These are phyloP conservation scores for Pseudogymnoascus sp. DNA, from an alignment of 2,329 filamentous ascomycete genomes.

Conservation along the genomic window DNA sequence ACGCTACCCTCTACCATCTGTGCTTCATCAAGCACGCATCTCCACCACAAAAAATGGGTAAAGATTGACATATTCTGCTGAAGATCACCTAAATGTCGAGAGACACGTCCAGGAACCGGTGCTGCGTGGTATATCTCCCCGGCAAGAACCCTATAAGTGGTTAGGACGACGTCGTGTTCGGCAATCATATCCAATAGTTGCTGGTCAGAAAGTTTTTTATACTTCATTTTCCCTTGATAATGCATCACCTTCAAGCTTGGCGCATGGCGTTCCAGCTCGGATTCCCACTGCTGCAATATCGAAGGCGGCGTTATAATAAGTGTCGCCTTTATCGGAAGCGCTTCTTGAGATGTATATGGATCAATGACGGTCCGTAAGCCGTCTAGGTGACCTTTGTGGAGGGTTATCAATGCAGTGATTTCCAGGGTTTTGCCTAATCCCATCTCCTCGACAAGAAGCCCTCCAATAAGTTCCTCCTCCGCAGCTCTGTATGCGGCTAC, in stretches of 20 bases:
- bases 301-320: constrained; percentile 53
- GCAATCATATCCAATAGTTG: constrained; percentile 38
- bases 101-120: constrained; percentile 58
- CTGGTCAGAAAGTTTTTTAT: constrained; percentile 25
- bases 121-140: constrained; percentile 68
- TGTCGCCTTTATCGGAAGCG: constrained; percentile 42
- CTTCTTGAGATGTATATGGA: constrained; percentile 32
- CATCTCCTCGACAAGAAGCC: constrained; percentile 75
- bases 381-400: constrained; percentile 41
- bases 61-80: constrained; percentile 68
- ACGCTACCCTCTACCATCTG: constrained; percentile 93
- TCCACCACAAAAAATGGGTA: constrained; percentile 79
- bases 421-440: constrained; percentile 75
- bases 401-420: constrained; percentile 59
- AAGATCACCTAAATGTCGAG: constrained; percentile 50
- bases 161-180: constrained; percentile 50
- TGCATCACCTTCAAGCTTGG: constrained; percentile 47
- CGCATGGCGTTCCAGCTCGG: constrained; percentile 50
- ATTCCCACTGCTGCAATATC: constrained; percentile 52
- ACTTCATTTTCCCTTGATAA: constrained; percentile 41
- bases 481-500: constrained; percentile 33
- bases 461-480: constrained; percentile 34
- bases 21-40: constrained; percentile 68
- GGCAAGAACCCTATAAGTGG: constrained; percentile 63
- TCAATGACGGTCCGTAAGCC: constrained; percentile 26